A percentile compares a stretch with the other conserved stretches of the same genome.
Evolutionary conservation across 805 yeast species (phyloP).

Genomic region (Yamadazyma endophytica): DNA sequence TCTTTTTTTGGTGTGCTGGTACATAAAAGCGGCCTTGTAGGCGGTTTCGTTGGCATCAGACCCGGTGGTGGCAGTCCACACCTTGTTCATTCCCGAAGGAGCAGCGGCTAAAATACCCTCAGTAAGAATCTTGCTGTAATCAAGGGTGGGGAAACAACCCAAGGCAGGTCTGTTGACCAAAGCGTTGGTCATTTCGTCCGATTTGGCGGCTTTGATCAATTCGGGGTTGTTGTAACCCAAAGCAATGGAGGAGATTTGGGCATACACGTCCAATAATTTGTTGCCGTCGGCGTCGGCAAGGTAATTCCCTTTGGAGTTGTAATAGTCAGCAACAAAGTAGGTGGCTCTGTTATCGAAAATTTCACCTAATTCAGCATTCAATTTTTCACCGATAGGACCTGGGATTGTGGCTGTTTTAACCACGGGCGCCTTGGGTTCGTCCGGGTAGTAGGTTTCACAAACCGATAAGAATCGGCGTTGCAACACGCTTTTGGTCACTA

Average conservation of each 20-base stretch:
- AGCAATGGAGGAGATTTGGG: conserved; percentile 42
- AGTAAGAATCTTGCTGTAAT: conserved; percentile 45
- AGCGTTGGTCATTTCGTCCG: conserved; percentile 39
- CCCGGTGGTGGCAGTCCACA: conserved; percentile 66
- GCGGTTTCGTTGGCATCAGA: conserved; percentile 72
- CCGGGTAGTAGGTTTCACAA: conserved; percentile 25
- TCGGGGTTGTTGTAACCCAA: conserved; percentile 43
- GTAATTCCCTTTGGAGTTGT: conserved; percentile 36
- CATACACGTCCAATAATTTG: conserved; percentile 35
- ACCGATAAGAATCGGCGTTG: conserved; percentile 4
- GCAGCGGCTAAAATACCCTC: conserved; percentile 58
- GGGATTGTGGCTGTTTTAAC: conserved; percentile 29
- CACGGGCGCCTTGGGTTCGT: conserved; percentile 31
- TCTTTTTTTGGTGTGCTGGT: conserved; percentile 53
- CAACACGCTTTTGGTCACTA: too few relatives aligned
- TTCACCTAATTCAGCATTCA: conserved; percentile 31
- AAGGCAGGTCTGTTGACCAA: conserved; percentile 41
- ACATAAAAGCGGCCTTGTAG: conserved; percentile 67
- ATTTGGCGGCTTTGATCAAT: conserved; percentile 31
- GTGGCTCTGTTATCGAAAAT: conserved; percentile 41
- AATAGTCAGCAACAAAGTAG: conserved; percentile 38
- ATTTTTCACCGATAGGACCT: conserved; percentile 29
- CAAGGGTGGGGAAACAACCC: conserved; percentile 47
- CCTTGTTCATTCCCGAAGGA: conserved; percentile 55
- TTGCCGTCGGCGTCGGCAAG: conserved; percentile 41